Conservation (phyloP, 805 yeast genomes). For the Zygoascus biomembranicola region DNA sequence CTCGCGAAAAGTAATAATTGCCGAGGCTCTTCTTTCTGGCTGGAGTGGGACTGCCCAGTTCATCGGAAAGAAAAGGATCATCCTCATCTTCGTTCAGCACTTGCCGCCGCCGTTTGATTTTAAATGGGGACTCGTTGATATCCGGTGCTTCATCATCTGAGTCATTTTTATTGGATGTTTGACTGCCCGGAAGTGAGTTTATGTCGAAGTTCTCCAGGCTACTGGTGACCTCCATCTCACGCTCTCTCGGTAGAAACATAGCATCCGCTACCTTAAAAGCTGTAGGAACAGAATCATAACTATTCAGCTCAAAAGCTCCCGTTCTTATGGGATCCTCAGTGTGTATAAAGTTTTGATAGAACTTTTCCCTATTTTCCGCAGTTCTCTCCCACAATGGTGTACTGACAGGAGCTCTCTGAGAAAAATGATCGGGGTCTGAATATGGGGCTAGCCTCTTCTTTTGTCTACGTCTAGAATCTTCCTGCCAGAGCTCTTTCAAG, state of each 20-base stretch:
- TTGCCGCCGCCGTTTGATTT: neutral
- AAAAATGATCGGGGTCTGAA: neutral
- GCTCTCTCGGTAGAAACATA: conserved; percentile 9
- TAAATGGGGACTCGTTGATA: neutral
- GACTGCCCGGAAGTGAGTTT: neutral
- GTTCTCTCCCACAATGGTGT: neutral
- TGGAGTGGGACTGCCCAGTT: neutral
- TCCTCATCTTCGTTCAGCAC: neutral
- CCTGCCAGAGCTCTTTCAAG: conserved; percentile 44
- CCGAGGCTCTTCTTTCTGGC: neutral
- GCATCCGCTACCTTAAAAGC: conserved; percentile 10
- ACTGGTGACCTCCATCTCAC: neutral
- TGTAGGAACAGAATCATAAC: conserved; percentile 10
- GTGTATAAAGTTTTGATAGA: neutral
- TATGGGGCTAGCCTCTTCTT: neutral
- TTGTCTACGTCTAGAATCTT: conserved; percentile 26
- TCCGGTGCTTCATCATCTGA: neutral
- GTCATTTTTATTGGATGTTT: neutral
- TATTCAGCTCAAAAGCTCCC: conserved; percentile 1
- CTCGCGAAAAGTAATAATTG: neutral
- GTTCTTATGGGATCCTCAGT: neutral
- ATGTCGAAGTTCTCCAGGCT: neutral
- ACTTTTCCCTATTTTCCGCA: conserved; percentile 1
- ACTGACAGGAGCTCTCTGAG: neutral
- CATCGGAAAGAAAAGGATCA: neutral